Conservation (phyloP, 306 rosid species). For the Abrus precatorius region DNA sequence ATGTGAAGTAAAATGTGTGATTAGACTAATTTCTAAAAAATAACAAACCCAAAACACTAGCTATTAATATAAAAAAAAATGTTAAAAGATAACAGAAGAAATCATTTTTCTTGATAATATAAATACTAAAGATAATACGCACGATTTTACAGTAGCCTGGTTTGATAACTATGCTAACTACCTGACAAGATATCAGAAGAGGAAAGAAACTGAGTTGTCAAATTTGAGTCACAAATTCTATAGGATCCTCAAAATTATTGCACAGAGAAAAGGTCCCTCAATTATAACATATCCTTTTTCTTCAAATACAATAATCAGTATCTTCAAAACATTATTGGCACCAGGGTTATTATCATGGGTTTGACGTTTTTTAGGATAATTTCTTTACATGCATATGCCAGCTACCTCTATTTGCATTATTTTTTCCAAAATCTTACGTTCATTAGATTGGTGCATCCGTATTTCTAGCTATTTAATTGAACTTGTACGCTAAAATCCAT, state of each 20-base stretch:
- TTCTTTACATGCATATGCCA: constrained; percentile 38
- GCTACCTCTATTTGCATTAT: constrained; percentile 38
- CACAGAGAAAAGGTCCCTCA: constrained; percentile 47
- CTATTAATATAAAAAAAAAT: not conserved
- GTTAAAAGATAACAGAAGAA: too few species aligned
- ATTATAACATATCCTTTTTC: constrained; percentile 46
- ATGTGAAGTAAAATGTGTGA: not conserved
- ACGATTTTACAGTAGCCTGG: not conserved
- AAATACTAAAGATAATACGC: not conserved
- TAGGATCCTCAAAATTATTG: constrained; percentile 40
- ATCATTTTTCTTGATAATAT: not conserved
- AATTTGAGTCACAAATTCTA: constrained; percentile 42
- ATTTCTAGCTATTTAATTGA: constrained; percentile 37
- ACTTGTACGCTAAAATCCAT: constrained; percentile 22
- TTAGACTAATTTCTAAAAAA: not conserved
- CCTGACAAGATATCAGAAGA: constrained; percentile 9
- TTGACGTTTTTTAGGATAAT: constrained; percentile 39
- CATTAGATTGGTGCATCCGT: constrained; percentile 39
- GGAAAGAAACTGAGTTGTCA: constrained; percentile 46
- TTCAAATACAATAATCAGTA: constrained; percentile 13
- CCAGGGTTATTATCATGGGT: constrained; percentile 17
- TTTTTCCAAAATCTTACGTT: constrained; percentile 26
- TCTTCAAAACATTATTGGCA: constrained; percentile 28
- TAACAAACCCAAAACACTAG: not conserved
- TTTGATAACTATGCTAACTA: not conserved